phyloP scores from a whole-genome alignment of 2,329 filamentous ascomycete species.

The Gnomoniopsis smithogilvyi region DNA sequence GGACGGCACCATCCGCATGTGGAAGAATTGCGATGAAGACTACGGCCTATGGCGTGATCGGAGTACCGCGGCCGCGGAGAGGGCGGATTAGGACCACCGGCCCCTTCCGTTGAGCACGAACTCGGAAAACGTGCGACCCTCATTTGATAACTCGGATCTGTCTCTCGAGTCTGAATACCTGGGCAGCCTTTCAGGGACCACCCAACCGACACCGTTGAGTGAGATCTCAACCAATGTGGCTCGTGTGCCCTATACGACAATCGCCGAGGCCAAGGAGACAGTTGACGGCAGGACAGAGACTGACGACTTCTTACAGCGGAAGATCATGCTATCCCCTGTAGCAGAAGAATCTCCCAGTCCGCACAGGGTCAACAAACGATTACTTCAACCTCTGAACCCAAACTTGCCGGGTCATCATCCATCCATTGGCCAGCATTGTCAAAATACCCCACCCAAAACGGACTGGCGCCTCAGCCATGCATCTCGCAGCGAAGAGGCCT shows the following conservation, averaged over 20 bases:
- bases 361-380: background rate
- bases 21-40: constrained; percentile 66
- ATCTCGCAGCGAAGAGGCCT: background rate
- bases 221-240: constrained; percentile 19
- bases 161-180: background rate
- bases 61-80: constrained; percentile 22
- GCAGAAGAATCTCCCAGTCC: constrained; percentile 16
- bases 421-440: background rate
- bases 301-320: constrained; percentile 8
- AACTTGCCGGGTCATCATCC: background rate
- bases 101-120: constrained; percentile 12
- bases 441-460: background rate
- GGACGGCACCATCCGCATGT: constrained; percentile 95
- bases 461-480: background rate
- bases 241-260: constrained; percentile 2
- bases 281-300: background rate
- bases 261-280: constrained; percentile 2
- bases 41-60: constrained; percentile 62
- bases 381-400: background rate
- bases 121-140: constrained; percentile 14
- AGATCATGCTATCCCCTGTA: constrained; percentile 15
- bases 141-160: background rate
- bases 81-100: constrained; percentile 18
- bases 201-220: background rate
- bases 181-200: background rate